These are phyloP conservation scores for Plasmodium blacklocki DNA, from an alignment of 169 alveolate species.

Conservation along the genomic window DNA sequence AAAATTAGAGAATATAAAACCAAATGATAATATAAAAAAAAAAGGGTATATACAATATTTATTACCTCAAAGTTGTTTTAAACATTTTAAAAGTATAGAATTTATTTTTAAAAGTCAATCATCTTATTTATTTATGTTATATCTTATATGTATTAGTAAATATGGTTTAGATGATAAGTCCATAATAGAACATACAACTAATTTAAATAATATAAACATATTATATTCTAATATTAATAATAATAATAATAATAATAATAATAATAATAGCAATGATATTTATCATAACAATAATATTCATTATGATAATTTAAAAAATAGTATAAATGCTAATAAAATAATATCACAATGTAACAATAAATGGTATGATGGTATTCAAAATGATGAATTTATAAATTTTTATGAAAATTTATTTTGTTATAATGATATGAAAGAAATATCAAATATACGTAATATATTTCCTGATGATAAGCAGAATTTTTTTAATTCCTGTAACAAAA, in stretches of 20 bases:
- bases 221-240: neutral
- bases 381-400: neutral
- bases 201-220: too few relatives aligned
- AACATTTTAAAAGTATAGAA: conserved; percentile 25
- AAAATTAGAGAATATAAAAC: conserved; percentile 12
- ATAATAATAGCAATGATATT: too few relatives aligned
- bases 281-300: neutral
- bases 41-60: conserved; percentile 26
- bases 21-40: neutral
- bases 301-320: neutral
- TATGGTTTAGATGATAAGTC: conserved; percentile 11
- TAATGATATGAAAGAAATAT: conserved; percentile 63
- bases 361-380: neutral
- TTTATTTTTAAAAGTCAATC: conserved; percentile 16
- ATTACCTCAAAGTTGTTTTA: conserved; percentile 72
- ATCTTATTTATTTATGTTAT: conserved; percentile 30
- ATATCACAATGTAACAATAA: neutral
- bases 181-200: neutral
- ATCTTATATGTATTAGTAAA: conserved; percentile 66
- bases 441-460: conserved; percentile 48
- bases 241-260: neutral
- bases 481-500: conserved; percentile 76
- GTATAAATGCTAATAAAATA: neutral
- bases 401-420: conserved; percentile 16
- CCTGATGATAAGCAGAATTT: conserved; percentile 32